Percentiles rank a stretch among this genome's conserved stretches.
phyloP scores from a whole-genome alignment of 352 stramenopile species.

The Achlya hypogyna region DNA sequence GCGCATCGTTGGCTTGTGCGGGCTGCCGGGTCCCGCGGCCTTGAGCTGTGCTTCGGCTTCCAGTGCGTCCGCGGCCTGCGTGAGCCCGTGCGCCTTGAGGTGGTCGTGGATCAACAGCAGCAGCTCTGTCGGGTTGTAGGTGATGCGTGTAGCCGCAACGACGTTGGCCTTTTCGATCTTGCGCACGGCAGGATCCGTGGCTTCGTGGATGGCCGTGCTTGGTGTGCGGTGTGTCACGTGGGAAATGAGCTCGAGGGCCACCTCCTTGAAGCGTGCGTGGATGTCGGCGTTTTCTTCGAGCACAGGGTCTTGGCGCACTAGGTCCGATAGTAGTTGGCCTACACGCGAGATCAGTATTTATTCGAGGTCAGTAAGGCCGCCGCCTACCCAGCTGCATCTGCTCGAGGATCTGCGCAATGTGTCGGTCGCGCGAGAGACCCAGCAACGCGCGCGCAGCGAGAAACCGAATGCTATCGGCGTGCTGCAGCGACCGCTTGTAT shows the following conservation, averaged over 20 bases:
- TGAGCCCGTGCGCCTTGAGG: constrained; percentile 64
- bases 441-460: constrained; percentile 72
- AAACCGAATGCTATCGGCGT: constrained; percentile 77
- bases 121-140: constrained; percentile 76
- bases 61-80: constrained; percentile 40
- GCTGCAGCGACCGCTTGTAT: constrained; percentile 81
- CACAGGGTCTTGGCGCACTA: constrained; percentile 77
- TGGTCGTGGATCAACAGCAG: constrained; percentile 77
- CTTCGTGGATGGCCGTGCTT: constrained; percentile 79
- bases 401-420: constrained; percentile 85
- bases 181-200: constrained; percentile 73
- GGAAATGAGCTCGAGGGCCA: constrained; percentile 81
- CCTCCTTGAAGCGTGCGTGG: constrained; percentile 80
- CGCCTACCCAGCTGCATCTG: constrained; percentile 72
- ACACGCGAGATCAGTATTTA: background rate
- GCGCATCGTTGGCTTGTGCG: constrained; percentile 16
- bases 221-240: constrained; percentile 74
- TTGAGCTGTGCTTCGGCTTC: constrained; percentile 39
- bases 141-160: constrained; percentile 79
- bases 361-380: background rate
- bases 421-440: constrained; percentile 71
- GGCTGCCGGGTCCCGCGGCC: constrained; percentile 4
- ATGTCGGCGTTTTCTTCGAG: constrained; percentile 80
- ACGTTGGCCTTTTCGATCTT: constrained; percentile 87
- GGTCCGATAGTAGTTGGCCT: constrained; percentile 70